Evolutionary conservation across 495 filamentous ascomycete species (phyloP).

Genomic region (Aspergillus wentii): DNA sequence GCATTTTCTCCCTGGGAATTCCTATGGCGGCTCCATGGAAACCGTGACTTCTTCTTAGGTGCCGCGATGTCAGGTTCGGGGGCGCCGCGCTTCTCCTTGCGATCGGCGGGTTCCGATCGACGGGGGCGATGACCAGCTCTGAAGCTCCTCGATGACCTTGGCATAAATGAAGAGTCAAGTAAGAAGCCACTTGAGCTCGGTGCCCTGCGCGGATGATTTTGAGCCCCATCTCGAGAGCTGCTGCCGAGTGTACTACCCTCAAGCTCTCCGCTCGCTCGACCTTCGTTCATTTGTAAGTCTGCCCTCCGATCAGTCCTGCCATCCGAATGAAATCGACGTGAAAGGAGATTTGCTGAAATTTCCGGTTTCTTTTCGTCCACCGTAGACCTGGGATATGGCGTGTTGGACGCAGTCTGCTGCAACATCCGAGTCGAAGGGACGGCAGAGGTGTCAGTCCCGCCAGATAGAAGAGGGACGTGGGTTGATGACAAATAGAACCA

Average conservation of each 20-base stretch:
- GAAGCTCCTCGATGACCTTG: conserved; percentile 24
- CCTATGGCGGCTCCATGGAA: conserved; percentile 34
- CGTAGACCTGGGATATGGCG: conserved; percentile 12
- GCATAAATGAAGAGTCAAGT: conserved; percentile 33
- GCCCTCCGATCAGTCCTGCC: conserved; percentile 12
- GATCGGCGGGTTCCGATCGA: conserved; percentile 18
- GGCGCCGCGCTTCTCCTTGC: conserved; percentile 25
- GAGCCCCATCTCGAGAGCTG: conserved; percentile 35
- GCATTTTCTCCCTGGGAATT: conserved; percentile 17
- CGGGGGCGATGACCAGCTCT: conserved; percentile 19
- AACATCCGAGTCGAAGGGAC: conserved; percentile 19
- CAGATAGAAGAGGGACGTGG: conserved; percentile 17
- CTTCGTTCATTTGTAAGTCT: conserved; percentile 25
- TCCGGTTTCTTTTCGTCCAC: conserved; percentile 10
- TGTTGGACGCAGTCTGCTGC: conserved; percentile 13
- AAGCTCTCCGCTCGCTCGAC: conserved; percentile 29
- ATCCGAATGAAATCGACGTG: conserved; percentile 12
- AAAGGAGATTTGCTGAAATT: conserved; percentile 2
- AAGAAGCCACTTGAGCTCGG: conserved; percentile 43
- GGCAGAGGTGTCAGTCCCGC: conserved; percentile 18
- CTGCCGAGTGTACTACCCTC: conserved; percentile 38
- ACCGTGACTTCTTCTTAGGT: conserved; percentile 36
- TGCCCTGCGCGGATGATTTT: conserved; percentile 23
- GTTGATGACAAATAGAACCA: conserved; percentile 13
- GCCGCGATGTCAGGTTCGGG: conserved; percentile 27